Evolutionary conservation across 139 green algal genomes (phyloP).

Genomic region (Micromonas pusilla): DNA sequence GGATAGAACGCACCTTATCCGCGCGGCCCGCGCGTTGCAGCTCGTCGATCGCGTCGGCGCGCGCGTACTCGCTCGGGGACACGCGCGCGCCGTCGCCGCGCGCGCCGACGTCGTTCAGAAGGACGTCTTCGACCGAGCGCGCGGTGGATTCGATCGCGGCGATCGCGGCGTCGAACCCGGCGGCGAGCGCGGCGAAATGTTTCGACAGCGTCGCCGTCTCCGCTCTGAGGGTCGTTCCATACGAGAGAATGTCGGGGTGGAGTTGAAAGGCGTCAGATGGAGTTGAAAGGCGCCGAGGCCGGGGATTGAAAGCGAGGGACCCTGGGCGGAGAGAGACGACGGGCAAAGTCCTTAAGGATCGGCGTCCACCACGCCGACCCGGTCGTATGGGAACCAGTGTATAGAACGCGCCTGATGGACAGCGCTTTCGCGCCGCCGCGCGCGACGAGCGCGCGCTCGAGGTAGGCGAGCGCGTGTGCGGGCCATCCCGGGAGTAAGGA

Average conservation of each 20-base stretch:
- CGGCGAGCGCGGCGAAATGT: background rate
- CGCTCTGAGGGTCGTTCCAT: too few species aligned
- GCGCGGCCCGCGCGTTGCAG: background rate
- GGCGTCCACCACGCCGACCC: too few species aligned
- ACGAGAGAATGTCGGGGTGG: too few species aligned
- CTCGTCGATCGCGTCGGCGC: background rate
- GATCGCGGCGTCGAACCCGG: background rate
- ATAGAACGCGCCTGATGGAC: background rate
- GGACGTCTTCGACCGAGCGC: background rate
- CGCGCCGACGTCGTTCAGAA: background rate
- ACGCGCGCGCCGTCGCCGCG: background rate
- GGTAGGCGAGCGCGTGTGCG: background rate
- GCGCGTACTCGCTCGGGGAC: background rate
- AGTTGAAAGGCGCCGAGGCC: too few species aligned
- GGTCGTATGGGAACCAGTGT: too few species aligned
- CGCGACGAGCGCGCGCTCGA: conserved; percentile 4
- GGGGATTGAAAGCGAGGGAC: too few species aligned
- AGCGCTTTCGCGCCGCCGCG: conserved; percentile 12
- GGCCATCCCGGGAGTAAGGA: background rate
- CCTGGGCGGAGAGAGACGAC: too few species aligned
- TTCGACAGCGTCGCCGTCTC: background rate
- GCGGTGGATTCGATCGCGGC: background rate
- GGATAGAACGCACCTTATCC: background rate
- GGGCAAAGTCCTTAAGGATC: too few species aligned
- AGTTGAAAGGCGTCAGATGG: too few species aligned